Evolutionary conservation across 2,329 filamentous ascomycete species (phyloP), one percentile per base, ranked within the genome.

Genomic region (Aspergillus transmontanensis): DNA sequence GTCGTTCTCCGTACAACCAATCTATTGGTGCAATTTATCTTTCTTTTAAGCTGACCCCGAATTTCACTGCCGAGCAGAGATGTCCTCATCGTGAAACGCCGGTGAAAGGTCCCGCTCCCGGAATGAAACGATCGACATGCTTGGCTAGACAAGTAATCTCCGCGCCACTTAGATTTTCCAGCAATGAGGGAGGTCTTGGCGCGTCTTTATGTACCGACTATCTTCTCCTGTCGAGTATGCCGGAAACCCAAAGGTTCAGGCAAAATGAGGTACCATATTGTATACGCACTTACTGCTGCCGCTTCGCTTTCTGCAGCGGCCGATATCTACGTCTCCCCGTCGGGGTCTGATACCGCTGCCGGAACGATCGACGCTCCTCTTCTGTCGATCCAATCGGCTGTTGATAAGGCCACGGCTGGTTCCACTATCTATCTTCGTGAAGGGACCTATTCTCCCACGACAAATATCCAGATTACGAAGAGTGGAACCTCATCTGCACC

Each of bases 381-480:
- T 19, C 39, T 56, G 4, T 68, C 66, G 3, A 66, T 68, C 34
- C 66, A 68, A 28, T 23, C 58, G 11, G 66, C 66, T 1, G 64
- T 68, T 26, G 53, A 68, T 48, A 53, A 56, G 10, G 66, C 64
- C 1, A 65, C 62, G 1, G 34, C 59, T 1, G 66, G 66, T 3
- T 53, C 60, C 2, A 68, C 65, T 1, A 65, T 68, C 46, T 68
- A 68, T 43, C 57, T 68, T 12, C 62, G 64, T 1, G 56, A 56
- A 16, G 65, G 65, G 3, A 68, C 64, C 9, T 68, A 66, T 45
- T 51, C 57, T 11, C 66, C 66, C 0, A 63, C 66, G 5, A 57
- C 58, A 1, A 68, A 68, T 28, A 66, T 68, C 11, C 64, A 68
- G 34, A 66, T 68, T 19, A 64, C 58, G 2, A 68, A 68, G 43